Evolutionary conservation across 1,284 basidiomycete species (phyloP).

Genomic region (Leccinum pachyderme): DNA sequence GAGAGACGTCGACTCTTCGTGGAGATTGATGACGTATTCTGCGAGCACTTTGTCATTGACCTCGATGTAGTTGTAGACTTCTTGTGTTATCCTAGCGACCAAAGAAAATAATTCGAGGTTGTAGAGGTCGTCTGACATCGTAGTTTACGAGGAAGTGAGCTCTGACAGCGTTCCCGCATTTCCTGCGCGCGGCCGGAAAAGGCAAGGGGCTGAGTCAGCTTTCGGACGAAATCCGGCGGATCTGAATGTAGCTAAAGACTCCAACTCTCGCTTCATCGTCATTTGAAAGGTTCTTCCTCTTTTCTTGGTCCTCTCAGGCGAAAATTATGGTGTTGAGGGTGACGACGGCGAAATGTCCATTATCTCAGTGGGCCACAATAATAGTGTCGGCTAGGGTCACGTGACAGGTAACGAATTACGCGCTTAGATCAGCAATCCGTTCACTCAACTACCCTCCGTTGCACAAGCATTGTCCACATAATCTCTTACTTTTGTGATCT

Average conservation of each 20-base stretch:
- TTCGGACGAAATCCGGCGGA: too few species aligned
- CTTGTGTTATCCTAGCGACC: constrained; percentile 86
- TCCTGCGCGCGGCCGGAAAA: too few species aligned
- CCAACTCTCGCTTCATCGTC: constrained; percentile 71
- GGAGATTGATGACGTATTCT: constrained; percentile 93
- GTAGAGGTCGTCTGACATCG: constrained; percentile 80
- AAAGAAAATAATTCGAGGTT: constrained; percentile 90
- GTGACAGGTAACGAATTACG: constrained; percentile 17
- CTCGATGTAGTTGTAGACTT: constrained; percentile 84
- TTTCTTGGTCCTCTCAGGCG: constrained; percentile 24
- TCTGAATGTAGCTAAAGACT: constrained; percentile 36
- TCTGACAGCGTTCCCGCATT: constrained; percentile 10
- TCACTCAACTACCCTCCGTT: background rate
- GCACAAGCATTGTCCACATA: constrained; percentile 38
- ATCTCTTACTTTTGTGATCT: constrained; percentile 50
- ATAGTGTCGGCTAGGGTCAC: constrained; percentile 23
- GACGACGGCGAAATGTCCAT: constrained; percentile 33
- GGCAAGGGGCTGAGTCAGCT: too few species aligned
- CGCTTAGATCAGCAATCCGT: background rate
- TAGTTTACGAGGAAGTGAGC: constrained; percentile 1
- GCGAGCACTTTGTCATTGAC: constrained; percentile 90
- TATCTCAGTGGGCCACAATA: constrained; percentile 29
- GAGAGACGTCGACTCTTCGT: constrained; percentile 78
- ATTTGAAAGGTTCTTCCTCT: constrained; percentile 18
- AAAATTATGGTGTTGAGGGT: constrained; percentile 28